These are phyloP conservation scores for Monilinia fructicola DNA, from an alignment of 2,329 filamentous ascomycete species.

Conservation along the genomic window DNA sequence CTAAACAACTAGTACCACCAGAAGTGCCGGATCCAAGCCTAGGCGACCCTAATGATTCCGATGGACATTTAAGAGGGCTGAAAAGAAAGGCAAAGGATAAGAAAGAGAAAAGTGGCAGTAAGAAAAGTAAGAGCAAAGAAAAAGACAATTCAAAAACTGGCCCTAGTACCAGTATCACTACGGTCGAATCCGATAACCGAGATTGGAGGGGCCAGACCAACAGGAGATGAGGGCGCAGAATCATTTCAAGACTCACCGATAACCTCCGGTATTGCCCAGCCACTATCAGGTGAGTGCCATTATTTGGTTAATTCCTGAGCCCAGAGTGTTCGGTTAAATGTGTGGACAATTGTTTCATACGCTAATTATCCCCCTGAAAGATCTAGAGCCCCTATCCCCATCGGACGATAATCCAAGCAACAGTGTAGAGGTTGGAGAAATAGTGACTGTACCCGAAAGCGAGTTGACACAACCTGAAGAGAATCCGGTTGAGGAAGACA, in stretches of 20 bases:
- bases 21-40: background rate
- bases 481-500: background rate
- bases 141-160: conserved; percentile 21
- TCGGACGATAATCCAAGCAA: background rate
- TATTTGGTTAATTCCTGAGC: background rate
- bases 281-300: conserved; percentile 1
- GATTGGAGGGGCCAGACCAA: background rate
- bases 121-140: conserved; percentile 21
- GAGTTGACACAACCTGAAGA: background rate
- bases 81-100: conserved; percentile 21
- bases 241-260: background rate
- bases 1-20: conserved; percentile 20
- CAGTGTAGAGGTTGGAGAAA: background rate
- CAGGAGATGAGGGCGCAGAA: background rate
- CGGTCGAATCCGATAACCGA: background rate
- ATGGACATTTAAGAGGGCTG: conserved; percentile 11
- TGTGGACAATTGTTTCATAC: background rate
- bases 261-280: background rate
- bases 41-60: background rate
- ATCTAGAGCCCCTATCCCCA: background rate
- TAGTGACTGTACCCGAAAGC: background rate
- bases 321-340: background rate
- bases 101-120: conserved; percentile 27
- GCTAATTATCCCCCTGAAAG: background rate
- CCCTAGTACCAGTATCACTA: background rate